A percentile compares a stretch with the other conserved stretches of the same genome.
Conservation (phyloP, 2,329 filamentous ascomycete species). For the Pseudogymnoascus sp. region DNA sequence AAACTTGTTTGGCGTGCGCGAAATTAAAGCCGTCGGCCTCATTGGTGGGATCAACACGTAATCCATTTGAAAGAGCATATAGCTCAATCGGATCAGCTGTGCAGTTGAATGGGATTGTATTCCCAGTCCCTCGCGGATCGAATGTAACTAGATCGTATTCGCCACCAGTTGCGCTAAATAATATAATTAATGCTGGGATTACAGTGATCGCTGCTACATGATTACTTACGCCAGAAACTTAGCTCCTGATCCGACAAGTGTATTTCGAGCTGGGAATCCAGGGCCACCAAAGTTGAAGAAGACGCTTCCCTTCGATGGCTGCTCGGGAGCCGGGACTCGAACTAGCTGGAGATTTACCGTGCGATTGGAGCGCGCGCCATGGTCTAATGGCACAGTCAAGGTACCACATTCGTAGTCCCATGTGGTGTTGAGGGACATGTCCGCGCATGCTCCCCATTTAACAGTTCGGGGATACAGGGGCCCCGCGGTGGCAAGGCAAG, state of each 20-base stretch:
- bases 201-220: not conserved
- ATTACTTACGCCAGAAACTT: not conserved
- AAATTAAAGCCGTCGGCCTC: not conserved
- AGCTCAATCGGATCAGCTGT: not conserved
- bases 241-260: not conserved
- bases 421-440: not conserved
- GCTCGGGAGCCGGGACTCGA: not conserved
- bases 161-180: conserved; percentile 15
- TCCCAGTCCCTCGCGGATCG: conserved; percentile 16
- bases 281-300: not conserved
- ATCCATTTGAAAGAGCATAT: not conserved
- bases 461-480: not conserved
- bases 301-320: not conserved
- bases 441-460: not conserved
- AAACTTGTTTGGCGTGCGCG: not conserved
- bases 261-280: not conserved
- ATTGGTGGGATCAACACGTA: not conserved
- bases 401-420: not conserved
- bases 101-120: conserved; percentile 11
- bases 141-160: conserved; percentile 18
- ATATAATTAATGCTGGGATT: not conserved
- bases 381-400: not conserved
- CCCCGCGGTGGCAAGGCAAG: not conserved
- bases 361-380: not conserved
- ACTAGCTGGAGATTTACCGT: not conserved